Percentiles rank a stretch among this genome's conserved stretches.
Evolutionary conservation across 208 protist genomes (phyloP).

Genomic region (Endotrypanum monterogeii): DNA sequence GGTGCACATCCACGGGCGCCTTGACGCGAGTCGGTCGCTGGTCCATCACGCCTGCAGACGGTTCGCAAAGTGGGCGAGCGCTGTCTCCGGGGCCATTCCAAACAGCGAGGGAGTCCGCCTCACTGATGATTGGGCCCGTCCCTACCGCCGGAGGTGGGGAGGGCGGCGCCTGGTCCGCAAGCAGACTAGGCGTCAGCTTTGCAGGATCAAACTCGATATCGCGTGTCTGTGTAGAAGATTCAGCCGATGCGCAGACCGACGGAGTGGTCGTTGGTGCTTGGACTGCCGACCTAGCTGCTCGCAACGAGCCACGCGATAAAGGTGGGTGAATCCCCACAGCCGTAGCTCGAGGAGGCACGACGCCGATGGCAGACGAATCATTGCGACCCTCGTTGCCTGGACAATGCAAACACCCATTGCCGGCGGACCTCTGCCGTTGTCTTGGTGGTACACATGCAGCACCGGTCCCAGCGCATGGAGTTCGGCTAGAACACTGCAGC

Average conservation of each 20-base stretch:
- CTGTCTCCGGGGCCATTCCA: not conserved
- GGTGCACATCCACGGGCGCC: not conserved
- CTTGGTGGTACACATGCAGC: not conserved
- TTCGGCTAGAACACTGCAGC: not conserved
- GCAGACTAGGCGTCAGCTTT: not conserved
- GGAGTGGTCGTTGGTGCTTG: not conserved
- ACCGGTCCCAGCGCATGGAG: not conserved
- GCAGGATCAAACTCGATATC: not conserved
- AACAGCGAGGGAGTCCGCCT: not conserved
- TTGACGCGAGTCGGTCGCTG: not conserved
- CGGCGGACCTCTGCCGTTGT: not conserved
- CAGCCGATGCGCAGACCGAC: not conserved
- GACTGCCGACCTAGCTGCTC: not conserved
- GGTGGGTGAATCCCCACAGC: slow-evolving; percentile 12
- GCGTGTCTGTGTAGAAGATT: not conserved
- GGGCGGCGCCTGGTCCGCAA: not conserved
- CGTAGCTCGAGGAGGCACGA: not conserved
- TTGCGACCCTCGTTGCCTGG: not conserved
- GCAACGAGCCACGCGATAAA: slow-evolving; percentile 2
- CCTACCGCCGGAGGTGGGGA: not conserved
- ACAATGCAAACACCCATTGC: not conserved
- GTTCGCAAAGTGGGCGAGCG: not conserved
- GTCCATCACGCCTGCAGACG: not conserved
- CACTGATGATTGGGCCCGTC: not conserved
- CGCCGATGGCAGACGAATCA: not conserved